Evolutionary conservation across 2,329 filamentous ascomycete genomes (phyloP).

Genomic region (Chalara sp.): DNA sequence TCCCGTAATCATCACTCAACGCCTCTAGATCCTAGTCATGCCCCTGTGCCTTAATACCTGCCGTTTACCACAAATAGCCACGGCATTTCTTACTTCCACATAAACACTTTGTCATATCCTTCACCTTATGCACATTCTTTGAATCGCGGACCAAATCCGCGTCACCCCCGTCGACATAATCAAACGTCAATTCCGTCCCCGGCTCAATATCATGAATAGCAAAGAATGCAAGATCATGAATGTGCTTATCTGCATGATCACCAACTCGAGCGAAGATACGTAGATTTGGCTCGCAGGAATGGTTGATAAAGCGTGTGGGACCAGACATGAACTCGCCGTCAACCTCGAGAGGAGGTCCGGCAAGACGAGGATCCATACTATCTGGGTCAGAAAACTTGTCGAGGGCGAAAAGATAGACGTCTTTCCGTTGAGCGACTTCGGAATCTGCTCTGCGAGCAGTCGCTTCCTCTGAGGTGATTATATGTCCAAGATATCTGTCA

Average conservation of each 20-base stretch:
- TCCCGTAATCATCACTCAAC: too few relatives aligned
- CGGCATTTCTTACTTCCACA: conserved; percentile 63
- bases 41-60: too few relatives aligned
- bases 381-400: conserved; percentile 67
- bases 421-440: conserved; percentile 54
- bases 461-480: conserved; percentile 59
- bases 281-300: conserved; percentile 73
- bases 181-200: conserved; percentile 69
- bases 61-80: conserved; percentile 56
- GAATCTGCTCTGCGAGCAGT: conserved; percentile 53
- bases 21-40: too few relatives aligned
- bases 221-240: conserved; percentile 75
- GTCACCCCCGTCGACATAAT: conserved; percentile 61
- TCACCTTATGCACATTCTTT: conserved; percentile 40
- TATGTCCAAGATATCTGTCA: conserved; percentile 70
- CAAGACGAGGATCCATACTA: conserved; percentile 49
- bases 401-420: conserved; percentile 72
- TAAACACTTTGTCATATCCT: conserved; percentile 50
- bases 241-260: conserved; percentile 65
- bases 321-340: conserved; percentile 73
- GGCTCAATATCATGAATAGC: conserved; percentile 58
- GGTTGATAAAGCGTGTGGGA: conserved; percentile 76
- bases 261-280: conserved; percentile 74
- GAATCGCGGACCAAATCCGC: conserved; percentile 36
- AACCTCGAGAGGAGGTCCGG: conserved; percentile 50